Evolutionary conservation across 2,329 filamentous ascomycete genomes (phyloP).

Genomic region (Fusarium nelsonii): DNA sequence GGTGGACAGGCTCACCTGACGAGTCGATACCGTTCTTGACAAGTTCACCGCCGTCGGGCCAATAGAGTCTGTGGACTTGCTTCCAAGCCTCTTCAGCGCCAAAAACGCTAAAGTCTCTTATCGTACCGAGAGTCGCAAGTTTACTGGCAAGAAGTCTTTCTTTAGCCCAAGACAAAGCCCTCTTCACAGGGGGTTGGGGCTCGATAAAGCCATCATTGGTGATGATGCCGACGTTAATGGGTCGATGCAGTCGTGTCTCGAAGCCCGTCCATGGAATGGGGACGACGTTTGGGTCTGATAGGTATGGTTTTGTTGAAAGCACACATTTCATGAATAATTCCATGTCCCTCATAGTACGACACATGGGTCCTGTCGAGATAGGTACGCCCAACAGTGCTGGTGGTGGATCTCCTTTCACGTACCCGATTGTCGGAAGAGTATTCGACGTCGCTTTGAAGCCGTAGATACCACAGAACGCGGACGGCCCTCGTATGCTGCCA

Average conservation of each 20-base stretch:
- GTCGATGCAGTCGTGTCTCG: constrained; percentile 9
- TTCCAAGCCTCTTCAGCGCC: constrained; percentile 47
- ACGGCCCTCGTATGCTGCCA: constrained; percentile 21
- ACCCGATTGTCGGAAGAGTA: constrained; percentile 21
- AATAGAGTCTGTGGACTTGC: constrained; percentile 58
- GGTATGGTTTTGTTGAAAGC: constrained; percentile 32
- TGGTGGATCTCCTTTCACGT: constrained; percentile 40
- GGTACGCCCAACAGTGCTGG: constrained; percentile 51
- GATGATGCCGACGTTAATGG: constrained; percentile 59
- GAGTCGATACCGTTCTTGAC: constrained; percentile 49
- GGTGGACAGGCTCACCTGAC: constrained; percentile 59
- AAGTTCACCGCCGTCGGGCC: constrained; percentile 58
- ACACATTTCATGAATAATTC: constrained; percentile 36
- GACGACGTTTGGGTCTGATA: constrained; percentile 48
- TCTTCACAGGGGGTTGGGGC: constrained; percentile 55
- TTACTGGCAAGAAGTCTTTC: constrained; percentile 34
- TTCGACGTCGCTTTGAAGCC: constrained; percentile 27
- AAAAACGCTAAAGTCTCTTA: constrained; percentile 54
- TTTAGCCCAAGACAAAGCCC: constrained; percentile 54
- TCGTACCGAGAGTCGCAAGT: constrained; percentile 39
- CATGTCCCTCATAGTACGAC: constrained; percentile 43
- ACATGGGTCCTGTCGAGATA: constrained; percentile 41
- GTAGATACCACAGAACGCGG: constrained; percentile 28
- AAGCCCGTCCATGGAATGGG: constrained; percentile 51
- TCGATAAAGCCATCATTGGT: constrained; percentile 54